Evolutionary conservation across 352 stramenopile genomes (phyloP), one percentile per base, ranked within the genome.

Genomic region (Phytophthora fragariaefolia): DNA sequence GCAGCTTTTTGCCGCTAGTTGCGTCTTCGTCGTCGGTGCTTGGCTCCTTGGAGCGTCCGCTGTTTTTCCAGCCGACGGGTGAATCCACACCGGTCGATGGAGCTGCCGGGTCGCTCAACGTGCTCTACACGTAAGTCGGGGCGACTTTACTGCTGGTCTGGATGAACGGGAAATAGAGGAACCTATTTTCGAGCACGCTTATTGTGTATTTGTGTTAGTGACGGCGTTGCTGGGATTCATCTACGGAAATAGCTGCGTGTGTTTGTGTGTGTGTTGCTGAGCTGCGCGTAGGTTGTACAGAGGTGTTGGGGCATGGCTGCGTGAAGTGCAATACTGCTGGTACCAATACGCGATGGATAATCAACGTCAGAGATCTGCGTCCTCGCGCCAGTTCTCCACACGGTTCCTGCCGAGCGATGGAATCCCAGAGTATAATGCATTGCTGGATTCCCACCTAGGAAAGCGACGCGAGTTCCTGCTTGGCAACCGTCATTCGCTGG

Each of bases 341-440:
- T 17, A 24, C 7, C 13, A 6, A 20, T 13, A 49, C 6, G 49
- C 12, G 32, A 74, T 74, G 60, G 53, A 74, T 46, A 47, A 57
- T 58, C 66, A 69, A 27, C 48, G 40, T n/a, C 18, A 59, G 8
- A 54, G 50, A 56, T 28, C 18, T 6, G 53, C 59, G 8, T 36
- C 65, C n/a, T 22, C 18, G 26, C 68, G 56, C 15, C 36, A 60
- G 10, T 93, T 91, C 52, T 89, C 79, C 27, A 93, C 84, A 49
- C 69, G 82, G 13, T 90, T 91, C 69, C 62, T 91, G 34, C 47
- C 82, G 28, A 83, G 73, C 1, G 84, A 90, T 63, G 76, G 79
- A 15, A 93, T 93, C 53, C 82, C 85, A 8, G 74, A 71, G 47
- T 93, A 91, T 55, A 93, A 93, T 48, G 85, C 85, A 26, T 58